Conservation (phyloP, 1,284 basidiomycete species). For the Singerocomus inundabilis region DNA sequence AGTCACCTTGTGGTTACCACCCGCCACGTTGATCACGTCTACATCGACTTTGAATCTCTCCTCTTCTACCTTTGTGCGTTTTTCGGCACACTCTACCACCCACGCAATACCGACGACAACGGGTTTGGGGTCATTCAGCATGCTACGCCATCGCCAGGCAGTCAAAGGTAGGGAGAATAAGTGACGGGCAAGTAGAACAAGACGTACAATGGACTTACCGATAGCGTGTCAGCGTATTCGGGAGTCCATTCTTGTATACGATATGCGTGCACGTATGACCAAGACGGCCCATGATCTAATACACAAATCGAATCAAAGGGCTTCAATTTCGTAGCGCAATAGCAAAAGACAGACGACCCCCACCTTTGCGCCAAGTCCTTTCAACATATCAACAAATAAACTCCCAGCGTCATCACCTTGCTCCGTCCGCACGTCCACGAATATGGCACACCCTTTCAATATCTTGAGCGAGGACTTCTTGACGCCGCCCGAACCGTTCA, state of each 20-base stretch:
- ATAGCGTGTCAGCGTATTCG: constrained; percentile 75
- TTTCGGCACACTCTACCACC: constrained; percentile 86
- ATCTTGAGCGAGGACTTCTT: constrained; percentile 40
- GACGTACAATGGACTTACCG: constrained; percentile 41
- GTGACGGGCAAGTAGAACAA: not conserved
- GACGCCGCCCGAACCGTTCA: constrained; percentile 20
- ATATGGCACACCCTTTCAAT: constrained; percentile 78
- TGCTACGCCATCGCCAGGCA: constrained; percentile 32
- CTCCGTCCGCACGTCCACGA: constrained; percentile 86
- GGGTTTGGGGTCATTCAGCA: constrained; percentile 68
- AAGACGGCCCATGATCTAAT: constrained; percentile 58
- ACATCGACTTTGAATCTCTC: constrained; percentile 67
- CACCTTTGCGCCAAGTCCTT: constrained; percentile 80
- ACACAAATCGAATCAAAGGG: constrained; percentile 4
- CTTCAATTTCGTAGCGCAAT: not conserved
- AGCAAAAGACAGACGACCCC: constrained; percentile 19
- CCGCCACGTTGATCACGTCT: constrained; percentile 63
- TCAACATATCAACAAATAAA: constrained; percentile 86
- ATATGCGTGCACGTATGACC: constrained; percentile 88
- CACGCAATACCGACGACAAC: constrained; percentile 86
- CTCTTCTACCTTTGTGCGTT: constrained; percentile 65
- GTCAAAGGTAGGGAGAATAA: not conserved
- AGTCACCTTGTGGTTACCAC: constrained; percentile 62
- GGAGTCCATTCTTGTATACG: constrained; percentile 86
- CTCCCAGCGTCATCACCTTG: constrained; percentile 83